Conservation (phyloP, 352 stramenopile species). For the Globisporangium rhizosaccharum region DNA sequence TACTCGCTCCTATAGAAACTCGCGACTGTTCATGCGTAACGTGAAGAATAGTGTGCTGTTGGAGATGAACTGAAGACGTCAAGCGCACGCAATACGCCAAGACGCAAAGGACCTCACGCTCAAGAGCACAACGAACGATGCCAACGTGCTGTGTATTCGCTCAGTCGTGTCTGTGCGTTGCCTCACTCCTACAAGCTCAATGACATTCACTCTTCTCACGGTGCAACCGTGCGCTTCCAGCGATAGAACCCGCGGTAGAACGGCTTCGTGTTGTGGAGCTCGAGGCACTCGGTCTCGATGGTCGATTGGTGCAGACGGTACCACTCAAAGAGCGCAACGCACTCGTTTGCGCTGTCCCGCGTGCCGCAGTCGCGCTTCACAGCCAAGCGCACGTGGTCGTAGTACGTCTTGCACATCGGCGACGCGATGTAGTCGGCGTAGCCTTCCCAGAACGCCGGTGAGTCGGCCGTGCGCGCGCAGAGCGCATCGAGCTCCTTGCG, state of each 20-base stretch:
- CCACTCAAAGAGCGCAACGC: slow-evolving; percentile 45
- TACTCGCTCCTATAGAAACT: no score
- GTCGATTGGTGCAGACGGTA: slow-evolving; percentile 31
- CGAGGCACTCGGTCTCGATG: slow-evolving; percentile 48
- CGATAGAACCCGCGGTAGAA: slow-evolving; percentile 19
- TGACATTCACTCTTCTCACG: no score
- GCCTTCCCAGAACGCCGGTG: slow-evolving; percentile 53
- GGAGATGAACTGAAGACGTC: no score
- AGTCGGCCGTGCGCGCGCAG: slow-evolving; percentile 35
- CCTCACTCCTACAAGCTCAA: no score
- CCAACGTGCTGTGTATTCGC: no score
- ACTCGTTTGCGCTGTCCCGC: slow-evolving; percentile 7
- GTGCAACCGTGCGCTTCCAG: slow-evolving; percentile 6
- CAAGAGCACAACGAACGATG: no score
- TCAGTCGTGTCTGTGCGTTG: no score
- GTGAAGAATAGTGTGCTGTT: no score
- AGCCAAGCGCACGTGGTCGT: slow-evolving; percentile 36
- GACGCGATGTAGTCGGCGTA: slow-evolving; percentile 51
- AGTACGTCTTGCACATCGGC: slow-evolving; percentile 55
- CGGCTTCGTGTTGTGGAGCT: slow-evolving; percentile 22
- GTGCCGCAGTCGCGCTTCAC: slow-evolving; percentile 22
- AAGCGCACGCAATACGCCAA: no score
- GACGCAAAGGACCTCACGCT: no score
- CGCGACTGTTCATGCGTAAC: no score
- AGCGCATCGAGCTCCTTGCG: slow-evolving; percentile 39